These are phyloP conservation scores for Botrytis elliptica DNA, from an alignment of 2,329 filamentous ascomycete genomes.

Conservation along the genomic window DNA sequence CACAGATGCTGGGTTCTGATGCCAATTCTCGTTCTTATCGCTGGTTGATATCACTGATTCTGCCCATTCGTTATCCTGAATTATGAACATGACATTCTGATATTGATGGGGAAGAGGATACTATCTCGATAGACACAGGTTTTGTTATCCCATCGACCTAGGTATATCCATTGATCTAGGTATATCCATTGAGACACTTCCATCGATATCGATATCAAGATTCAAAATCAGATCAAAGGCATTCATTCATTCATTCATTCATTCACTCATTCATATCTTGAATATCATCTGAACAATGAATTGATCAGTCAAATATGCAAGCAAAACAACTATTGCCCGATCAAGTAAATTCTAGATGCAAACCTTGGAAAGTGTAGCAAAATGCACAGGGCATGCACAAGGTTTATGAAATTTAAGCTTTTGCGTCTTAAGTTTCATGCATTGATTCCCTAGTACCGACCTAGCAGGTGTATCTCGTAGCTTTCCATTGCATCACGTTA, in stretches of 20 bases:
- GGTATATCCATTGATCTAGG: not conserved
- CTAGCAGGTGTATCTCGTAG: not conserved
- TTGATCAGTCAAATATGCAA: not conserved
- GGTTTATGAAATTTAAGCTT: slow-evolving; percentile 16
- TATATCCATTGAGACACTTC: not conserved
- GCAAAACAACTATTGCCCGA: not conserved
- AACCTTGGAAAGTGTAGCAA: not conserved
- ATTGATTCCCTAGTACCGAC: not conserved
- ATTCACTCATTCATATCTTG: not conserved
- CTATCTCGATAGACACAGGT: not conserved
- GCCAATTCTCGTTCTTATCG: not conserved
- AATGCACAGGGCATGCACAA: not conserved
- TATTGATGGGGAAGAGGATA: slow-evolving; percentile 2
- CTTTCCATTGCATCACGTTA: slow-evolving; percentile 11
- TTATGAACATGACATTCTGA: slow-evolving; percentile 11
- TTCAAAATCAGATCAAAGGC: not conserved
- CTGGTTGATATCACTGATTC: not conserved
- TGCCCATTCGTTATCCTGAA: not conserved
- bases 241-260: too few relatives aligned
- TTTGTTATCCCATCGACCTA: not conserved
- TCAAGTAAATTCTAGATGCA: not conserved
- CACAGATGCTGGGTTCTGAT: not conserved
- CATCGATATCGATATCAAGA: not conserved
- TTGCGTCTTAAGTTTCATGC: slow-evolving; percentile 18
- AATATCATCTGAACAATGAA: not conserved